Evolutionary conservation across 768 basidiomycete species (phyloP), one percentile per base, ranked within the genome.

Genomic region (Lanmaoa pseudosensibilis): DNA sequence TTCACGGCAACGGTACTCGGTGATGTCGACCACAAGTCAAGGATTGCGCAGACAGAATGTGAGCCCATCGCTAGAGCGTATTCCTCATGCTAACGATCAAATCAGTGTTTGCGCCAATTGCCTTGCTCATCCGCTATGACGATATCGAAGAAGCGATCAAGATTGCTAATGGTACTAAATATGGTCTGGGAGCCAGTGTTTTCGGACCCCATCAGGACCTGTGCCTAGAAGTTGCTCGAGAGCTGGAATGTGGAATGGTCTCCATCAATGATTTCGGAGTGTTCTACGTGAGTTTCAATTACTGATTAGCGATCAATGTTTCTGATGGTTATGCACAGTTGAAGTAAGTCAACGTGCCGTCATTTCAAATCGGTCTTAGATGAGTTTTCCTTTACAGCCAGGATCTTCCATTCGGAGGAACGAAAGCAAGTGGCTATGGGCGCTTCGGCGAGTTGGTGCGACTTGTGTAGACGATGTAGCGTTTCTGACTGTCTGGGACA

Each of bases 191-290:
- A 19, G 94, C 95, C 2, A 92, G 91, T 52, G 92, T 99, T 19
- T 99, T 95, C 68, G 97, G 97, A 10, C 88, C 88, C 11, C 84
- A 91, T 67, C 88, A 89, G 69, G 80, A 82, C 39, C 76, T 88
- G 41, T 94, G 92, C 66, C 62, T 92, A 51, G 77, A 87, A 46
- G 88, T 98, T 21, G 94, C 94, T 30, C 85, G 85, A 62, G 75
- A 78, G 46, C 76, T 99, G 49, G 85, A 96, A 50, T 95, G 93
- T 64, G 96, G 96, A 45, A 98, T 99, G 97, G 96, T 98, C 4
- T 87, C 94, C 19, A 80, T 97, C 59, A 98, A 98, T 64, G 97
- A 98, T 75, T 97, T 93, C 68, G 94, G 83, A 13, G 87, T 89
- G 9, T 93, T 86, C 74, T 93, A 94, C 68, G 86, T 91, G 66